Percentiles rank a stretch among this genome's conserved stretches.
Conservation (phyloP, 257 asterid species). For the Nicotiana tabacum region DNA sequence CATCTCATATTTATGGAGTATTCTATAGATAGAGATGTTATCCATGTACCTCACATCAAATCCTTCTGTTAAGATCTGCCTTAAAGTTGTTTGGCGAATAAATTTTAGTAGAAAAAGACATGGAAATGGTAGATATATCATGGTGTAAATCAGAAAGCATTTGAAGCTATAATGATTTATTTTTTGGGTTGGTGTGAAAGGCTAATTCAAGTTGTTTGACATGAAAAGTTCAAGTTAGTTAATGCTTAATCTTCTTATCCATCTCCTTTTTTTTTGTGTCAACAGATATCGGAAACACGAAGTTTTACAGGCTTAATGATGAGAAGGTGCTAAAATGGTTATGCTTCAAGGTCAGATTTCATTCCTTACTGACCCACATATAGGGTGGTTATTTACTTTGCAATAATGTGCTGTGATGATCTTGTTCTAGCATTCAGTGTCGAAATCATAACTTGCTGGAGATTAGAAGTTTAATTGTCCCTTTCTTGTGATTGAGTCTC, state of each 20-base stretch:
- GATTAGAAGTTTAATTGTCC: not conserved
- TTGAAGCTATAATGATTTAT: not conserved
- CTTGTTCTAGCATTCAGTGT: not conserved
- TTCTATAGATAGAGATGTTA: not conserved
- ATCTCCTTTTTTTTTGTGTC: conserved; percentile 14
- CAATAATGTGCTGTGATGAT: not conserved
- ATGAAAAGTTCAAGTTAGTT: not conserved
- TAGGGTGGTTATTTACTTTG: not conserved
- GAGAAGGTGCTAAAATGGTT: conserved; percentile 79
- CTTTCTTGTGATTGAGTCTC: not conserved
- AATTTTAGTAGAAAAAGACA: not conserved
- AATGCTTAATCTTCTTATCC: not conserved
- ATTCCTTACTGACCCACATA: not conserved
- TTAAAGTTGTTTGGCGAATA: not conserved
- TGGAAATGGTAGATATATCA: not conserved
- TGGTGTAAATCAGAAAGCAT: not conserved
- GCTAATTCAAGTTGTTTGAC: not conserved
- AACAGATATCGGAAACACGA: conserved; percentile 70
- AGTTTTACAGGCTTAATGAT: conserved; percentile 90
- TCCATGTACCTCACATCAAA: not conserved
- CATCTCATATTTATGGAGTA: not conserved
- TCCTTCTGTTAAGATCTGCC: not conserved
- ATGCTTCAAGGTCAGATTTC: conserved; percentile 57
- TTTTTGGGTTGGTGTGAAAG: not conserved
- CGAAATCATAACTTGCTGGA: not conserved